phyloP scores from a whole-genome alignment of 305 asterid genomes.

The Salvia sclarea region DNA sequence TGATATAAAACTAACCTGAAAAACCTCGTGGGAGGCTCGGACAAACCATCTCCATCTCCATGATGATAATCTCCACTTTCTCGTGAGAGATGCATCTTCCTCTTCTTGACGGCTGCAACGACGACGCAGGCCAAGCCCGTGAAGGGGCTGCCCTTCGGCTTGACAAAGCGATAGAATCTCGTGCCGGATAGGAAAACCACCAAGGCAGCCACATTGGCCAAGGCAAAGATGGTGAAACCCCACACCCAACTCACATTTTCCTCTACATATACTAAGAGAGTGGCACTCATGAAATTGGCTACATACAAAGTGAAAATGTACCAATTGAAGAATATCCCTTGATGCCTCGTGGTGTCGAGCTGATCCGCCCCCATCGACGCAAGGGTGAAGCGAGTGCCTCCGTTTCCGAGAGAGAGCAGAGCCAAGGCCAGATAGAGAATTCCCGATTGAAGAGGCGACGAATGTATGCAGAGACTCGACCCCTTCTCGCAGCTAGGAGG shows the following conservation, averaged over 20 bases:
- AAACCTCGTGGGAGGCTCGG: constrained; percentile 37
- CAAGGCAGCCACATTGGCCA: constrained; percentile 54
- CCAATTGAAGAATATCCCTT: constrained; percentile 64
- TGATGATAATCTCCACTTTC: constrained; percentile 41
- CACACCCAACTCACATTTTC: constrained; percentile 62
- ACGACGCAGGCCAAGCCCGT: constrained; percentile 49
- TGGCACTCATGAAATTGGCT: constrained; percentile 47
- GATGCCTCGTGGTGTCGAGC: constrained; percentile 44
- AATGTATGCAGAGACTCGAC: constrained; percentile 37
- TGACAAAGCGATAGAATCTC: constrained; percentile 43
- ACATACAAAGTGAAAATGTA: constrained; percentile 56
- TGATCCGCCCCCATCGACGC: constrained; percentile 84
- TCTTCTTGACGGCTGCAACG: constrained; percentile 42
- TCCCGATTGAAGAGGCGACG: constrained; percentile 47
- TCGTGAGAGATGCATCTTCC: constrained; percentile 36
- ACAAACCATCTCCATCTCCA: constrained; percentile 14
- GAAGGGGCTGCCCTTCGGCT: constrained; percentile 61
- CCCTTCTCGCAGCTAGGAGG: constrained; percentile 50
- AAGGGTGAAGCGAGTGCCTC: constrained; percentile 66
- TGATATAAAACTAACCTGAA: constrained; percentile 36
- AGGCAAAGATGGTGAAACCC: constrained; percentile 52
- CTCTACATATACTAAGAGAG: constrained; percentile 54
- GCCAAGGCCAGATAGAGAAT: constrained; percentile 50
- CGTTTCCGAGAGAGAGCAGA: constrained; percentile 51
- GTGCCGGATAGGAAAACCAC: constrained; percentile 47